Conservation (phyloP, 331 rosid species). For the Quercus phellos region DNA sequence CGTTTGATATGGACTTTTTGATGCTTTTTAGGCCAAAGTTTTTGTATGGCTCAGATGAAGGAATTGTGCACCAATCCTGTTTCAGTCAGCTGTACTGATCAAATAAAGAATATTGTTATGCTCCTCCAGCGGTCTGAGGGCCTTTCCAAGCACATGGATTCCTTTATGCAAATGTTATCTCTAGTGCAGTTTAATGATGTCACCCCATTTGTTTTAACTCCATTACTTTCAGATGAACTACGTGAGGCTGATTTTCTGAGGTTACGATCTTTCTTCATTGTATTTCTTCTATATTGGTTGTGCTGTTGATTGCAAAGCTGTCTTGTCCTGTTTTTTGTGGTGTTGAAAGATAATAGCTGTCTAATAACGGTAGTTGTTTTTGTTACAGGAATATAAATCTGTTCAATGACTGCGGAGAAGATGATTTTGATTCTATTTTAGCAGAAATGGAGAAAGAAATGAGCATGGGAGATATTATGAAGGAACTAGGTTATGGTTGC, state of each 20-base stretch:
- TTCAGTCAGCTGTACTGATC: constrained; percentile 53
- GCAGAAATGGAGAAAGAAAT: constrained; percentile 94
- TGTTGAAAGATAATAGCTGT: constrained; percentile 1
- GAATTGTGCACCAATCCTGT: constrained; percentile 62
- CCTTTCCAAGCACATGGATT: constrained; percentile 82
- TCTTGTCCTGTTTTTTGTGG: background rate
- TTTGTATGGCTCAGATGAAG: constrained; percentile 80
- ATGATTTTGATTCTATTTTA: constrained; percentile 87
- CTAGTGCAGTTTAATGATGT: constrained; percentile 66
- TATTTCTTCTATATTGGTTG: constrained; percentile 17
- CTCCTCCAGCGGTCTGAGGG: constrained; percentile 83
- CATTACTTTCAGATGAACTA: constrained; percentile 72
- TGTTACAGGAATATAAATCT: constrained; percentile 61
- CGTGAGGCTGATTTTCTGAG: constrained; percentile 64
- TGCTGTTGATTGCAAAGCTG: constrained; percentile 8
- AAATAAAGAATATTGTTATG: constrained; percentile 63
- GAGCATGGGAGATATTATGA: constrained; percentile 88
- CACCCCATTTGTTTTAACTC: constrained; percentile 53
- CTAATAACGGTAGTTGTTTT: constrained; percentile 10
- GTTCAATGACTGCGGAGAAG: constrained; percentile 52
- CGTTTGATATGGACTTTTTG: background rate
- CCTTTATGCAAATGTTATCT: constrained; percentile 91
- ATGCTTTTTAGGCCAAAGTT: constrained; percentile 60
- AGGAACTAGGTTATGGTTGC: constrained; percentile 98
- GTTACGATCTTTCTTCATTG: constrained; percentile 29